A percentile compares a stretch with the other conserved stretches of the same genome.
Conservation (phyloP, 441 rosid genomes). For the Daphne laureola region DNA sequence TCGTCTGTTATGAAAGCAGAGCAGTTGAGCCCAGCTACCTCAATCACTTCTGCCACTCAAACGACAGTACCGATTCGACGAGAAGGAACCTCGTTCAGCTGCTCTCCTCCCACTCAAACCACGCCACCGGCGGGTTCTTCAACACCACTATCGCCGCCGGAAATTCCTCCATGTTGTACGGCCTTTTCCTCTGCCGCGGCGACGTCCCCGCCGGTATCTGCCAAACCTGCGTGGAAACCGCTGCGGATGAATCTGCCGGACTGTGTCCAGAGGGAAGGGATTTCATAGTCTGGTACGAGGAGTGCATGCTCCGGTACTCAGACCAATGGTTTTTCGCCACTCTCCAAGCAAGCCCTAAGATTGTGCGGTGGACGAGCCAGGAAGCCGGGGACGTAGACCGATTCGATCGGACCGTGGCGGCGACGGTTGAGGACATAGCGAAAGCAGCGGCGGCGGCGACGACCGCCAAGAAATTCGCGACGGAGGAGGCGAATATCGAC, state of each 20-base stretch:
- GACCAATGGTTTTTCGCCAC: slow-evolving; percentile 17
- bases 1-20: too few species aligned
- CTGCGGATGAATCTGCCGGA: background rate
- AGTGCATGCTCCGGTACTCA: slow-evolving; percentile 36
- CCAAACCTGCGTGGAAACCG: background rate
- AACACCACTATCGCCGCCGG: background rate
- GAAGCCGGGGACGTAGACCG: slow-evolving; percentile 14
- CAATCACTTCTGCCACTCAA: too few species aligned
- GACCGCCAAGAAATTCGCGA: background rate
- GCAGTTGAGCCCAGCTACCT: too few species aligned
- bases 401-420: slow-evolving; percentile 2
- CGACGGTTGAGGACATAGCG: slow-evolving; percentile 10
- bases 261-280: background rate
- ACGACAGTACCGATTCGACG: too few species aligned
- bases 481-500: background rate
- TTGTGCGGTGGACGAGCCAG: slow-evolving; percentile 5
- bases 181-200: background rate
- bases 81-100: background rate
- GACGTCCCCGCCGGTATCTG: background rate
- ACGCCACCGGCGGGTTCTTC: background rate
- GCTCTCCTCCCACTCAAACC: background rate
- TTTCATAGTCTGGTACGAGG: slow-evolving; percentile 27
- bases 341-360: accelerated
- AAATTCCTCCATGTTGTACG: slow-evolving; percentile 8
- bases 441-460: background rate